These are phyloP conservation scores for Calonectria pseudoreteaudii DNA, from an alignment of 2,329 filamentous ascomycete species.

Conservation along the genomic window DNA sequence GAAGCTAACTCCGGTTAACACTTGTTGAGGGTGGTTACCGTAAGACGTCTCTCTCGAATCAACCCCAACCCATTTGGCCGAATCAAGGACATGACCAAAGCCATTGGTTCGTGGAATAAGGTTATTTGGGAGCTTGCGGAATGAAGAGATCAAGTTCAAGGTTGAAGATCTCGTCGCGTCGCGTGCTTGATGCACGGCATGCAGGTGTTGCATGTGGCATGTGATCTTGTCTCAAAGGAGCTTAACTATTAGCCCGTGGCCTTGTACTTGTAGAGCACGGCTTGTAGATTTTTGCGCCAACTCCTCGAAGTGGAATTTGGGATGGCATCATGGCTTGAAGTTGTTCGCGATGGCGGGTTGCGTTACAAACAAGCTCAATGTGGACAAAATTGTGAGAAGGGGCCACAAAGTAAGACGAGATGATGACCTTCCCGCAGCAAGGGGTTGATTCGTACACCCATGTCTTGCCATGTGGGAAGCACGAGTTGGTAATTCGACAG, in stretches of 20 bases:
- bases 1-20: neutral
- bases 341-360: neutral
- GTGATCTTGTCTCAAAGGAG: constrained; percentile 2
- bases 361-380: neutral
- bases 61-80: neutral
- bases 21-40: neutral
- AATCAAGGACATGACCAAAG: neutral
- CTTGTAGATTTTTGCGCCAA: neutral
- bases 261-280: neutral
- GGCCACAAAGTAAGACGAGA: neutral
- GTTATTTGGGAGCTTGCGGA: constrained; percentile 18
- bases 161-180: constrained; percentile 2
- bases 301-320: neutral
- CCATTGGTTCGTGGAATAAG: neutral
- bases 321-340: neutral
- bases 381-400: neutral
- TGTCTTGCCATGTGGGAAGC: constrained; percentile 41
- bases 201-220: constrained; percentile 14
- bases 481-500: constrained; percentile 30
- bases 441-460: constrained; percentile 16
- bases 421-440: neutral
- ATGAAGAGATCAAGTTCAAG: constrained; percentile 10
- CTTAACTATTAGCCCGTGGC: neutral
- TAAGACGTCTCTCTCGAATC: neutral
- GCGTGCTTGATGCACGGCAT: constrained; percentile 5